Percentiles rank a stretch among this genome's conserved stretches.
These are phyloP conservation scores for Populus hybrid DNA, from an alignment of 441 rosid genomes.

Conservation along the genomic window DNA sequence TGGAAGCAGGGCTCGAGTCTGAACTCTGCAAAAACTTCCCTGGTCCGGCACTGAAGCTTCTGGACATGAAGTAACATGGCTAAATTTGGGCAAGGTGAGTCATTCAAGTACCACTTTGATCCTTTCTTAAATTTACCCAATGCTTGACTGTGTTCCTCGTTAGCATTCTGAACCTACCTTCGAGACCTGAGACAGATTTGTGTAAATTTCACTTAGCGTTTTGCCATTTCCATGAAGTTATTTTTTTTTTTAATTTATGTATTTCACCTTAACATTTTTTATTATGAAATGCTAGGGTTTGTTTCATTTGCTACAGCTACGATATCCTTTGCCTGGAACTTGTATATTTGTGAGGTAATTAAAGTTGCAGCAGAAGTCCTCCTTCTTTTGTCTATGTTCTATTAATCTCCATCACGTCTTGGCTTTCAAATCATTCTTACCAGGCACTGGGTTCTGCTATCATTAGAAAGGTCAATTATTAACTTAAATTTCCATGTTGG, in stretches of 20 bases:
- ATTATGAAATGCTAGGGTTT: neutral
- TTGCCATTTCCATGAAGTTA: neutral
- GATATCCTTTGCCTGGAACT: neutral
- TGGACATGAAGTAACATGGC: slow-evolving; percentile 9
- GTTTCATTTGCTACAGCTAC: neutral
- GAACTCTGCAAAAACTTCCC: slow-evolving; percentile 69
- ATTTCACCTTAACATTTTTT: neutral
- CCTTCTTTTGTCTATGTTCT: neutral
- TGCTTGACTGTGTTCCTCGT: neutral
- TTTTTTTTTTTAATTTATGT: no score
- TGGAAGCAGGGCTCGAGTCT: slow-evolving; percentile 78
- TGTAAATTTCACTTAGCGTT: no score
- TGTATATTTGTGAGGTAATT: neutral
- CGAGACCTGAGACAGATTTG: no score
- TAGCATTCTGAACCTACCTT: no score
- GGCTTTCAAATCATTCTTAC: neutral
- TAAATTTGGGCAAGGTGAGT: slow-evolving; percentile 41
- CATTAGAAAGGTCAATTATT: neutral
- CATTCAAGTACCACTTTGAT: neutral
- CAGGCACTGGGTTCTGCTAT: neutral
- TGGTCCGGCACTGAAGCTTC: slow-evolving; percentile 25
- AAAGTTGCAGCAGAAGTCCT: neutral
- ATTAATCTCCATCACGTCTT: neutral
- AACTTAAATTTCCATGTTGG: neutral
- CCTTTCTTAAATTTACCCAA: neutral